Evolutionary conservation across 805 yeast species (phyloP), one percentile per base, ranked within the genome.

Genomic region (Kodamaea sagamina): DNA sequence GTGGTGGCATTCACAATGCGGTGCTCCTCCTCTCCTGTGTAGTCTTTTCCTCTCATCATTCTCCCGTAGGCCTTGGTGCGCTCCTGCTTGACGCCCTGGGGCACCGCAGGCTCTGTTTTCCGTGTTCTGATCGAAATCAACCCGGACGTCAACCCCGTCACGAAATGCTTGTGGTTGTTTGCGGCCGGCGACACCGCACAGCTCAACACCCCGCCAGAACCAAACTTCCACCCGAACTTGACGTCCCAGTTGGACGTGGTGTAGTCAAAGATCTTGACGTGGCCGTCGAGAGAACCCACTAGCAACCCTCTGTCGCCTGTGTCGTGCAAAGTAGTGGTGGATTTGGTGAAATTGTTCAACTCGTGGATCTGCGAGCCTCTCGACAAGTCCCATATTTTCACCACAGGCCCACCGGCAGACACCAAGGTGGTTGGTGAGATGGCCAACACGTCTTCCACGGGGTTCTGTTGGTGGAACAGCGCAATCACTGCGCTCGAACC

Each of bases 261-360:
- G 28, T 87, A 79, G 63, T 90, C 97, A 61, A 92, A 88, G 35
- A 90, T 90, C 65, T 93, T 93, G 47, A 93, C 96, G 64, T 93
- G 99, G 15, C 99, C 99, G 66, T 93, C 99, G 45, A 93, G 72
- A 0, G 97, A 89, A 12, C 98, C 97, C 2, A 96, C 97, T 22
- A 93, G 68, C 35, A 93, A 70, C n/a, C 93, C 92, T 39, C 80
- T 70, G 49, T 81, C 87, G 22, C 84, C 85, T 7, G 92, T 84
- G 52, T 77, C 68, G 41, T 86, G 82, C 49, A 90, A 70, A 47
- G 90, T 82, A 11, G 97, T 90, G 31, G 92, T 97, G 1, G 97
- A 86, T 65, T 93, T 92, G 53, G 90, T 90, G 71, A 93, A 93
- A 64, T 90, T 92, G 39, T 82, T 78, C 58, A 95, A 73, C 51